Evolutionary conservation across 805 yeast genomes (phyloP), one percentile per base, ranked within the genome.

Genomic region (Candida pseudoglaebosa): DNA sequence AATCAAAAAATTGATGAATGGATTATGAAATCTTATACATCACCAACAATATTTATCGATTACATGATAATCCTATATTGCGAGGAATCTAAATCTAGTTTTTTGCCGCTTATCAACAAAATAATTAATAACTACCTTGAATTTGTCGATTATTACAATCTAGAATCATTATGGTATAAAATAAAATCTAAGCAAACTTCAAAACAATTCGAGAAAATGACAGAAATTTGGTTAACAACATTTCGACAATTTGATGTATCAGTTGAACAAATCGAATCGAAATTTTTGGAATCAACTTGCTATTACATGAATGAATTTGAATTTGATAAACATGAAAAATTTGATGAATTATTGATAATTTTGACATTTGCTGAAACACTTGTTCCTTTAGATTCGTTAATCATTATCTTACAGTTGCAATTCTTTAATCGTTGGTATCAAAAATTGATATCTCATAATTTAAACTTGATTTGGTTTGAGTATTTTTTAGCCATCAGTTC

Each of bases 351-450:
- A 13, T 26, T 4, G 2, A 14, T 12, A 14, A 16, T 30, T 12
- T 28, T 45, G 14, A 31, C 24, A 12, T 16, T 34, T 9, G 13
- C 16, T 4, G 10, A 6, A 16, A 29, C 9, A 28, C 28, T 24
- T 20, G 36, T 17, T 19, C 24, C 6, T 14, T 13, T 4, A 5
- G 18, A 13, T 21, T 35, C 21, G 7, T 32, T 16, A 28, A 36
- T 18, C 31, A 38, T 16, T 12, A 22, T 18, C 2, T 24, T 74
- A 20, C 62, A 56, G 32, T 45, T 55, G 28, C 57, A 49, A 16
- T 47, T 70, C 14, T 67, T 73, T 46, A 71, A 73, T 40, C 65
- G 70, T 9, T 54, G 70, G 65, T 28, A 53, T 4, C 37, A 48
- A 15, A 42, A 43, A 4, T 48, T 26, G 7, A 18, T 24, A 8